Percentiles rank a stretch among this genome's conserved stretches.
Conservation (phyloP, 306 rosid genomes). For the Cucurbita moschata region DNA sequence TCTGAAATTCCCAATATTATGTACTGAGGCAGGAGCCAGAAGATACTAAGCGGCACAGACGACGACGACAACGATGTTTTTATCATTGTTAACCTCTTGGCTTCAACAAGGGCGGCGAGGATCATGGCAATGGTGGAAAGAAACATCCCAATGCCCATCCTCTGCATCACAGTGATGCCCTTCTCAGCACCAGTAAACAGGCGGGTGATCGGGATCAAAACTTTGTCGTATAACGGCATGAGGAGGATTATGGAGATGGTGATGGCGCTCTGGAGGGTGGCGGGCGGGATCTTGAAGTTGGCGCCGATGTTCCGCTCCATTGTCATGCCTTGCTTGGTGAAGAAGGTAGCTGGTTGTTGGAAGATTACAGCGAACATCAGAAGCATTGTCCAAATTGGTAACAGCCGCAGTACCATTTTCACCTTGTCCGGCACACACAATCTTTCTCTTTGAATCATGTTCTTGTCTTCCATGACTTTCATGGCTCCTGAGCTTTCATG, state of each 20-base stretch:
- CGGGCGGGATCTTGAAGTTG: conserved; percentile 78
- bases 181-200: conserved; percentile 32
- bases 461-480: conserved; percentile 30
- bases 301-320: conserved; percentile 69
- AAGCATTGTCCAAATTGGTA: conserved; percentile 89
- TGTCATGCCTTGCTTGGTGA: conserved; percentile 93
- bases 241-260: conserved; percentile 61
- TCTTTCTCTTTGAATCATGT: conserved; percentile 13
- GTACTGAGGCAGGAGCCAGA: conserved; percentile 86
- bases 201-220: conserved; percentile 58
- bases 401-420: conserved; percentile 41
- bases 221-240: conserved; percentile 68
- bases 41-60: conserved; percentile 47
- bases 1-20: conserved; percentile 72
- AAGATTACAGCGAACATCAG: conserved; percentile 89
- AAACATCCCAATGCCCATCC: conserved; percentile 94
- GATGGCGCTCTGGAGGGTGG: conserved; percentile 75
- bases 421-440: conserved; percentile 18
- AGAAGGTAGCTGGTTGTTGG: conserved; percentile 76
- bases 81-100: conserved; percentile 42
- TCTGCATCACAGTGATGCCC: conserved; percentile 66
- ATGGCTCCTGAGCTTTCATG: conserved; percentile 22
- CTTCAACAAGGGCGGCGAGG: conserved; percentile 66
- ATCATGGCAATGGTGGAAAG: conserved; percentile 75
- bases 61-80: background rate